These are phyloP conservation scores for Pilatotrama ljubarskyi DNA, from an alignment of 768 basidiomycete genomes.

Conservation along the genomic window DNA sequence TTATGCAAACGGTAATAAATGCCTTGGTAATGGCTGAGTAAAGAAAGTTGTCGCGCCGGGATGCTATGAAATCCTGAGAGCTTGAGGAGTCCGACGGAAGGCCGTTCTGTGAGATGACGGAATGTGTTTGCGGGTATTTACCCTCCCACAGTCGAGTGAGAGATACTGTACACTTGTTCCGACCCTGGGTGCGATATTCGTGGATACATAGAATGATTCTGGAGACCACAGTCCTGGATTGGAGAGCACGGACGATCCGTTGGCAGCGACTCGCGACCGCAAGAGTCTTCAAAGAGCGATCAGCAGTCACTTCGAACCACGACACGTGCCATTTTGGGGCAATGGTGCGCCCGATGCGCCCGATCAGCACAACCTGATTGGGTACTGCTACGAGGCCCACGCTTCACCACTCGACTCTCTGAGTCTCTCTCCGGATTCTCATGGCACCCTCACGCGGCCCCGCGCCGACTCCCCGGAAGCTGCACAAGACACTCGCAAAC, in stretches of 20 bases:
- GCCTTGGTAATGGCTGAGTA: not conserved
- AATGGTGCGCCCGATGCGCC: not conserved
- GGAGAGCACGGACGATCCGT: too few relatives aligned
- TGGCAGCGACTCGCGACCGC: too few relatives aligned
- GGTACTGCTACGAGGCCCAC: too few relatives aligned
- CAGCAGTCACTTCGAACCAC: not conserved
- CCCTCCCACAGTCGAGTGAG: not conserved
- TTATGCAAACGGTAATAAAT: too few relatives aligned
- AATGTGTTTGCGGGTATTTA: not conserved
- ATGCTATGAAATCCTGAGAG: too few relatives aligned
- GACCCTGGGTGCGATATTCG: too few relatives aligned
- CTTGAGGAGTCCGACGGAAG: not conserved
- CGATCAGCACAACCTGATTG: not conserved
- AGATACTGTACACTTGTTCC: not conserved
- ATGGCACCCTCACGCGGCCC: constrained; percentile 41
- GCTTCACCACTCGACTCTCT: too few relatives aligned
- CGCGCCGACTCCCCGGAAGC: constrained; percentile 53
- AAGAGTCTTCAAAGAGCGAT: too few relatives aligned
- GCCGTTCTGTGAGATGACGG: too few relatives aligned
- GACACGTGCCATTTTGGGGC: not conserved
- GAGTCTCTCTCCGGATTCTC: not conserved
- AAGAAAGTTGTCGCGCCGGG: not conserved
- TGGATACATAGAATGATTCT: too few relatives aligned
- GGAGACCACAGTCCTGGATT: too few relatives aligned
- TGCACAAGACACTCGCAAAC: constrained; percentile 60